Percentiles rank a stretch among this genome's conserved stretches.
phyloP scores from a whole-genome alignment of 495 filamentous ascomycete genomes.

The Neurospora sp. region DNA sequence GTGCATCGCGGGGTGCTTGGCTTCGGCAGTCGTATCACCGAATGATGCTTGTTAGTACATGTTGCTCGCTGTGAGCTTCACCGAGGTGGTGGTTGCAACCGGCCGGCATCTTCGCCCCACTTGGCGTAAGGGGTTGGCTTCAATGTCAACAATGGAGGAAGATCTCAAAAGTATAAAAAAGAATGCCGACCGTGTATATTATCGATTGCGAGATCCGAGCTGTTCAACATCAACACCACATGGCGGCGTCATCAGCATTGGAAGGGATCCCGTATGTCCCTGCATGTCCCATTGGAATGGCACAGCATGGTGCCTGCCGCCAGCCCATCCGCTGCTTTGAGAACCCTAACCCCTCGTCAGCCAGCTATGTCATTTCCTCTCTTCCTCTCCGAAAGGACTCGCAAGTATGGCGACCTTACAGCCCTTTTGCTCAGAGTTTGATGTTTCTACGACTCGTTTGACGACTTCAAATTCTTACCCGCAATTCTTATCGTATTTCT shows the following conservation, averaged over 20 bases:
- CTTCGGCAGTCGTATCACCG: neutral
- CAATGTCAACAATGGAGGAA: neutral
- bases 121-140: neutral
- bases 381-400: neutral
- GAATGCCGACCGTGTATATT: neutral
- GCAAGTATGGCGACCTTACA: neutral
- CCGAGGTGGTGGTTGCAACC: neutral
- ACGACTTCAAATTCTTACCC: neutral
- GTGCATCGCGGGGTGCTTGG: neutral
- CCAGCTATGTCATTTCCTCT: neutral
- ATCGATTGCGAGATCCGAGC: neutral
- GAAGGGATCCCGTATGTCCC: neutral
- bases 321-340: neutral
- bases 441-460: neutral
- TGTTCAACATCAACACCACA: neutral
- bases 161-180: neutral
- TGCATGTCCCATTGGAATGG: neutral
- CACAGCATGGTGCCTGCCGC: neutral
- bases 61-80: neutral
- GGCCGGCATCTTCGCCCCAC: neutral
- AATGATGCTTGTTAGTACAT: neutral
- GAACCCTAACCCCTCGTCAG: neutral
- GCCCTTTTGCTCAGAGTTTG: neutral
- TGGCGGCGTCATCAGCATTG: neutral
- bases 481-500: accelerated